Base-by-base conservation (phyloP, 495 filamentous ascomycete species). In the Bathelium albidoporum region DNA sequence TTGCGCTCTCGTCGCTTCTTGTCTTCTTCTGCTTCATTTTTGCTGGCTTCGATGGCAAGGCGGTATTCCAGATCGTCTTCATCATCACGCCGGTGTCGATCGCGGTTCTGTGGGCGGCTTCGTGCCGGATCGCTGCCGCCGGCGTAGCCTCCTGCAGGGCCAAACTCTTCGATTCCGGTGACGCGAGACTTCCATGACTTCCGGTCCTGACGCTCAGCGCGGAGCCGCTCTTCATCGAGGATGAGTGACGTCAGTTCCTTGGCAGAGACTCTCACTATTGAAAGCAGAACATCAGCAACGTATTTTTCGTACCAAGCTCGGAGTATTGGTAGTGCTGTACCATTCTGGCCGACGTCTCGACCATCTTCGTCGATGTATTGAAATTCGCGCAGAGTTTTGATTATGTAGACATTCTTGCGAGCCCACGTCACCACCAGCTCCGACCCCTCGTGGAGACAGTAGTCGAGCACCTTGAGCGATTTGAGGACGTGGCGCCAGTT, bases 401-500 rank as follows among this genome's bases (percentile, higher is more conserved):
- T 95, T 74, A 97, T 90, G 76, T 94, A 99, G 69, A 96, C 87
- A 72, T 96, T 97, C 79, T 96, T 94, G 66, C 91, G 87, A 49
- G 93, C 93, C 95, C 95, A 97, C 1, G 93, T 96, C 31, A 99
- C 95, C 32, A 97, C 91, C 66, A 96, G 77, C 76, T 97, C 95
- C 0, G 90, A 95, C 7, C 95, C 95, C 73, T 99, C 95, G 73
- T 99, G 95, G 36, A 99, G 81, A 78, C 91, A 96, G 76, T 99
- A 99, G 76, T 99, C 95, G 63, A 97, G 82, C 64, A 99, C 95
- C 73, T 97, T 99, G 62, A 99, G 78, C 31, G 92, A 94, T 78
- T 99, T 99, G 61, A 99, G 80, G 2, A 99, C 95, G 75, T 99
- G 95, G 69, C 95, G 86, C 95, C 95, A 99, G 75, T 99, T 99